Evolutionary conservation across 352 stramenopile genomes (phyloP).

Genomic region (Phytophthora pluvialis): DNA sequence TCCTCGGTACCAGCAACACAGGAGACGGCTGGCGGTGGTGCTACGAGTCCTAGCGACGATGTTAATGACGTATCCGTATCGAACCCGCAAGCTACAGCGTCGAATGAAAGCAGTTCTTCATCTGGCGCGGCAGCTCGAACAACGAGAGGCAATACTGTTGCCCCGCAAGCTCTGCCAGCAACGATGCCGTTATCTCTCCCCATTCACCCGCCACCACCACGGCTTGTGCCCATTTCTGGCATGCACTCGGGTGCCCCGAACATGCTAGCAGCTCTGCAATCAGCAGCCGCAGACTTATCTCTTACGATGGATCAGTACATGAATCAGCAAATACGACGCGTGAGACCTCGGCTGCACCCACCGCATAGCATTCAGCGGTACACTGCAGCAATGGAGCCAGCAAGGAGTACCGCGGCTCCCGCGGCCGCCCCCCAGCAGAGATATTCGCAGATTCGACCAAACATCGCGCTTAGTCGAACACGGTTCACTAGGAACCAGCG

Average conservation of each 20-base stretch:
- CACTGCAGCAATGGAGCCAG: conserved; percentile 36
- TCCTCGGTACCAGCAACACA: conserved; percentile 62
- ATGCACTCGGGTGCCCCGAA: conserved; percentile 49
- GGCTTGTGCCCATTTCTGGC: conserved; percentile 44
- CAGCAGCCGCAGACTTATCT: conserved; percentile 59
- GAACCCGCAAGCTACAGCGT: conserved; percentile 41
- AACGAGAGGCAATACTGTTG: conserved; percentile 5
- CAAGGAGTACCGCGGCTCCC: conserved; percentile 30
- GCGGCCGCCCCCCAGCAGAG: conserved; percentile 54
- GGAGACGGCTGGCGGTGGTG: conserved; percentile 53
- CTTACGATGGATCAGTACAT: conserved; percentile 85
- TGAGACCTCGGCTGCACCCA: conserved; percentile 68
- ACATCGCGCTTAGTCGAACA: conserved; percentile 84
- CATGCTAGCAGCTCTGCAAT: conserved; percentile 70
- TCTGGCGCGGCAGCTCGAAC: conserved; percentile 21
- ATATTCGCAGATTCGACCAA: conserved; percentile 85
- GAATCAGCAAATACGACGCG: conserved; percentile 81
- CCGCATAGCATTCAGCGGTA: conserved; percentile 50
- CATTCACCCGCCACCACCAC: conserved; percentile 42
- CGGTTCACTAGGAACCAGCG: conserved; percentile 80
- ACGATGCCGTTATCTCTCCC: conserved; percentile 44
- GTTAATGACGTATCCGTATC: conserved; percentile 66
- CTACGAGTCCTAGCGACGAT: conserved; percentile 64
- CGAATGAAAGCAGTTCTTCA: conserved; percentile 49
- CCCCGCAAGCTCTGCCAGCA: conserved; percentile 16